phyloP scores from a whole-genome alignment of 2,329 filamentous ascomycete genomes.

The Cercospora sp. region DNA sequence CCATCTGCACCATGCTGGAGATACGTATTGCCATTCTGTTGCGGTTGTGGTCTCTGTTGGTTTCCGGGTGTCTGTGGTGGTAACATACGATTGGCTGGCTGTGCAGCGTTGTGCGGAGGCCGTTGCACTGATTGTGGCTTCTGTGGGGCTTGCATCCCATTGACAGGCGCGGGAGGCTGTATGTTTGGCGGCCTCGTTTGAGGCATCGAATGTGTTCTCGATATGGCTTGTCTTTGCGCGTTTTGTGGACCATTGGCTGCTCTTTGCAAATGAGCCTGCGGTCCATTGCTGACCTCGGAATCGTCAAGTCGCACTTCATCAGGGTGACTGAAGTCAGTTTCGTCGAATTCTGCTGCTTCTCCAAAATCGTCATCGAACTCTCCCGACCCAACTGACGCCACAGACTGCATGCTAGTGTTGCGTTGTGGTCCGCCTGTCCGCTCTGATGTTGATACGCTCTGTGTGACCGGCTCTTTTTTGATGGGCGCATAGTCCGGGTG shows the following conservation, averaged over 20 bases:
- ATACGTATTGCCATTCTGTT: slow-evolving; percentile 19
- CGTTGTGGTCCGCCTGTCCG: slow-evolving; percentile 22
- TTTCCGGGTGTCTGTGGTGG: slow-evolving; percentile 34
- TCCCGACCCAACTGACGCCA: slow-evolving; percentile 37
- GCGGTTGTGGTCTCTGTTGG: slow-evolving; percentile 33
- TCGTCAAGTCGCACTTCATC: slow-evolving; percentile 69
- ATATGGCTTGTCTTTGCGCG: slow-evolving; percentile 29
- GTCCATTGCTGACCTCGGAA: slow-evolving; percentile 27
- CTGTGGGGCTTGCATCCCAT: slow-evolving; percentile 29
- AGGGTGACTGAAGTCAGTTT: slow-evolving; percentile 63
- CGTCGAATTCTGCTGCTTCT: slow-evolving; percentile 55
- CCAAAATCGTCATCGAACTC: slow-evolving; percentile 59
- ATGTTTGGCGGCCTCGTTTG: slow-evolving; percentile 35
- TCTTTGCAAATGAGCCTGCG: slow-evolving; percentile 25
- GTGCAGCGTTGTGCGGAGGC: slow-evolving; percentile 27
- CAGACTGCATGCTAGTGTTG: slow-evolving; percentile 37
- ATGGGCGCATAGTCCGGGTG: slow-evolving; percentile 69
- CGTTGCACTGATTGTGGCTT: slow-evolving; percentile 28
- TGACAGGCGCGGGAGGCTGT: slow-evolving; percentile 30
- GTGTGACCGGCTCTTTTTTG: slow-evolving; percentile 55
- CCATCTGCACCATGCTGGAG: slow-evolving; percentile 26
- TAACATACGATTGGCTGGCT: slow-evolving; percentile 31
- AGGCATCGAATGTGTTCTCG: slow-evolving; percentile 40
- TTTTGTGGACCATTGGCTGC: slow-evolving; percentile 23
- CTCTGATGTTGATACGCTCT: slow-evolving; percentile 17